phyloP scores from a whole-genome alignment of 345 rosid genomes.

The Syzygium aromaticum region DNA sequence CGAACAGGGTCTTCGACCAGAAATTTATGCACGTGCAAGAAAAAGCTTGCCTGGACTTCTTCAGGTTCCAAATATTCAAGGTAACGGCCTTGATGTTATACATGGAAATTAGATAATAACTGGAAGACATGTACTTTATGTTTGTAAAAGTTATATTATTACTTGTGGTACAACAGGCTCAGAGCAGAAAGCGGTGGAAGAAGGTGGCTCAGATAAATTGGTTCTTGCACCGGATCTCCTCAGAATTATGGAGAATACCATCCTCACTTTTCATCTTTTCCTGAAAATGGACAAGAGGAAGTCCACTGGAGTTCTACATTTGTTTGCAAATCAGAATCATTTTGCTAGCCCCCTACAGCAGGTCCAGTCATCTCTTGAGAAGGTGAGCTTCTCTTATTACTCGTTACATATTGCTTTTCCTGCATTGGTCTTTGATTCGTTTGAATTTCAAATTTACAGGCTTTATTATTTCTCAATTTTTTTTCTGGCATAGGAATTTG shows the following conservation, averaged over 20 bases:
- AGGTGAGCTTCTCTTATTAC: constrained; percentile 26
- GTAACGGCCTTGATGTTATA: constrained; percentile 16
- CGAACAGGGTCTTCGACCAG: constrained; percentile 65
- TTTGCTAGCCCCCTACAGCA: constrained; percentile 65
- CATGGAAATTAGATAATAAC: background rate
- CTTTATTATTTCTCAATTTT: background rate
- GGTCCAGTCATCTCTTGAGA: constrained; percentile 62
- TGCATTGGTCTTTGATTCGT: background rate
- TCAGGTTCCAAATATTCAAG: constrained; percentile 79
- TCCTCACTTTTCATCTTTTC: constrained; percentile 59
- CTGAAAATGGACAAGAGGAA: constrained; percentile 78
- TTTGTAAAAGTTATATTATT: background rate
- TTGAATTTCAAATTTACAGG: background rate
- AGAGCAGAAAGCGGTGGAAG: constrained; percentile 37
- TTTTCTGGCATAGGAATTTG: background rate
- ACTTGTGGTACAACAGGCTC: constrained; percentile 34
- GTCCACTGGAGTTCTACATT: constrained; percentile 33
- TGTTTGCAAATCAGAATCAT: constrained; percentile 63
- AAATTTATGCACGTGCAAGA: constrained; percentile 68
- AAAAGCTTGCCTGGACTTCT: constrained; percentile 69
- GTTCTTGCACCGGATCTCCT: constrained; percentile 65
- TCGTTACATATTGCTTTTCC: background rate
- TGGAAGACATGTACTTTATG: background rate
- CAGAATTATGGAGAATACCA: constrained; percentile 50
- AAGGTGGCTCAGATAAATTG: constrained; percentile 39